Conservation (phyloP, 2,329 filamentous ascomycete species). For the Phyllosticta paracitricarpa region DNA sequence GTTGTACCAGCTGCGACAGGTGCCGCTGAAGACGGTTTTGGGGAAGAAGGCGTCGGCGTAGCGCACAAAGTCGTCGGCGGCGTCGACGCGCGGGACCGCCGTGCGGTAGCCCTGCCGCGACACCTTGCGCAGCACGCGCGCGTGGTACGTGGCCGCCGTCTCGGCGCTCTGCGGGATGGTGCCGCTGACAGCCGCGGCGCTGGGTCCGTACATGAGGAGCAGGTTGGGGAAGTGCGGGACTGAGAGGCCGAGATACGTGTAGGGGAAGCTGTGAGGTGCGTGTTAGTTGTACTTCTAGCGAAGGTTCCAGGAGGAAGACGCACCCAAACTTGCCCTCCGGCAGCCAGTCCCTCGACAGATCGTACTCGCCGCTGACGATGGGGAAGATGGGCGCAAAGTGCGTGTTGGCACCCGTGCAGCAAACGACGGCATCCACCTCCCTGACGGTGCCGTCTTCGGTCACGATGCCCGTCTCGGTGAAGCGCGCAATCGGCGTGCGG, state of each 20-base stretch:
- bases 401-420: slow-evolving; percentile 56
- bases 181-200: slow-evolving; percentile 50
- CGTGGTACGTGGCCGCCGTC: slow-evolving; percentile 54
- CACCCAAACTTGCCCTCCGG: slow-evolving; percentile 43
- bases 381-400: slow-evolving; percentile 45
- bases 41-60: slow-evolving; percentile 47
- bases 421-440: slow-evolving; percentile 42
- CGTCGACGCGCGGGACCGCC: slow-evolving; percentile 46
- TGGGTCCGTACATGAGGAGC: slow-evolving; percentile 53
- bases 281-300: too few species aligned
- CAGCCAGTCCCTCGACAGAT: slow-evolving; percentile 46
- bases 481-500: slow-evolving; percentile 28
- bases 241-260: slow-evolving; percentile 53
- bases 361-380: slow-evolving; percentile 44
- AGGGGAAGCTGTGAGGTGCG: slow-evolving; percentile 39
- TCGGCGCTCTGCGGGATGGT: slow-evolving; percentile 60
- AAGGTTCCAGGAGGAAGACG: too few species aligned
- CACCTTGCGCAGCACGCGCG: slow-evolving; percentile 58
- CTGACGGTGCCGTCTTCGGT: slow-evolving; percentile 28
- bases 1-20: slow-evolving; percentile 65
- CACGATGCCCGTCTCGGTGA: slow-evolving; percentile 28
- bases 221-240: slow-evolving; percentile 60
- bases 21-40: slow-evolving; percentile 45
- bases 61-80: slow-evolving; percentile 54
- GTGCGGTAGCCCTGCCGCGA: slow-evolving; percentile 56